These are phyloP conservation scores for Candida khao-thaluensis DNA, from an alignment of 805 yeast species.

Conservation along the genomic window DNA sequence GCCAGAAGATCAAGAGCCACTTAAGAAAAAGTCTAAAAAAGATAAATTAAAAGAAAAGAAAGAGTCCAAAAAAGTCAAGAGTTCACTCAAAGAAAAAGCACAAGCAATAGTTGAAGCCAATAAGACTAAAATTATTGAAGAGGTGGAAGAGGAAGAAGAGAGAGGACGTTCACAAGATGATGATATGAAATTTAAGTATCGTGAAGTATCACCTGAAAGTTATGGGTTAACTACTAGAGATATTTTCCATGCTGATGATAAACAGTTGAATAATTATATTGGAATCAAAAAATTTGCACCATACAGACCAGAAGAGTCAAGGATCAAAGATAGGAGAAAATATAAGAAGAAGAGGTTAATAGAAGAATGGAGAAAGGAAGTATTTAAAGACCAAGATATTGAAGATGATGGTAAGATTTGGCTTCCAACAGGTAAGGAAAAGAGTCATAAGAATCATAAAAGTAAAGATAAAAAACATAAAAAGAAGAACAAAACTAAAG, in stretches of 20 bases:
- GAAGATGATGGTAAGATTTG: slow-evolving; percentile 36
- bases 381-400: slow-evolving; percentile 56
- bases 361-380: slow-evolving; percentile 86
- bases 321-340: slow-evolving; percentile 77
- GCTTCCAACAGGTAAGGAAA: slow-evolving; percentile 26
- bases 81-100: slow-evolving; percentile 62
- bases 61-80: slow-evolving; percentile 59
- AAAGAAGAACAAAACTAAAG: slow-evolving; percentile 1
- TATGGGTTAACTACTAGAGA: slow-evolving; percentile 86
- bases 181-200: slow-evolving; percentile 68
- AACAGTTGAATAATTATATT: slow-evolving; percentile 75
- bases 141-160: slow-evolving; percentile 61
- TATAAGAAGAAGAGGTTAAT: slow-evolving; percentile 78
- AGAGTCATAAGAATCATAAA: slow-evolving; percentile 6
- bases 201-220: slow-evolving; percentile 94
- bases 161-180: slow-evolving; percentile 52
- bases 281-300: slow-evolving; percentile 94
- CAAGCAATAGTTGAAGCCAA: slow-evolving; percentile 77
- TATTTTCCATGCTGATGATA: slow-evolving; percentile 86
- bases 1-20: slow-evolving; percentile 22
- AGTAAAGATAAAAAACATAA: not conserved
- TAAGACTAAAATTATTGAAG: slow-evolving; percentile 61
- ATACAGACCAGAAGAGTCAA: slow-evolving; percentile 72
- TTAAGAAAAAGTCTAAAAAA: slow-evolving; percentile 47
- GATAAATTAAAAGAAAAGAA: slow-evolving; percentile 58